These are phyloP conservation scores for Mortierella sp. DNA, from an alignment of 371 early-diverging fungal genomes.

Conservation along the genomic window DNA sequence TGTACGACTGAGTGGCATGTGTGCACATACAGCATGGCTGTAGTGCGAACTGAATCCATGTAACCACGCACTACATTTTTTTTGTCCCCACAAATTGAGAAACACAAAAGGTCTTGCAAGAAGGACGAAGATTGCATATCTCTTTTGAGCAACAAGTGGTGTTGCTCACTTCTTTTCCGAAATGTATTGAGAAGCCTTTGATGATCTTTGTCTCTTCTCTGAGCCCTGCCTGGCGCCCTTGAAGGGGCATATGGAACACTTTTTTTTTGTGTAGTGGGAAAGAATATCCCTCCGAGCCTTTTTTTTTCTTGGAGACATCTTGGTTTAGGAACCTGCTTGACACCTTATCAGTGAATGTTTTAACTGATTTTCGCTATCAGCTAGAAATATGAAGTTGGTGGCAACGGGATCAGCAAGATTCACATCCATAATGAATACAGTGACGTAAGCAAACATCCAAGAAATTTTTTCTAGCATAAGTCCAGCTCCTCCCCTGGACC, in stretches of 20 bases:
- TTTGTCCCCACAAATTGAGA: neutral
- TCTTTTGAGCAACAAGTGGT: neutral
- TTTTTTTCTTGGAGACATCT: too few relatives aligned
- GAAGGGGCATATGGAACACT: neutral
- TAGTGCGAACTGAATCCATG: too few relatives aligned
- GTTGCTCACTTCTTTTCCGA: neutral
- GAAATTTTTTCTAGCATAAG: slow-evolving; percentile 7
- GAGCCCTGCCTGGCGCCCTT: neutral
- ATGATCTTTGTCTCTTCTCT: neutral
- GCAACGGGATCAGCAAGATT: neutral
- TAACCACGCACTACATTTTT: too few relatives aligned
- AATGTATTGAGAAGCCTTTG: neutral
- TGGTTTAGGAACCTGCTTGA: too few relatives aligned
- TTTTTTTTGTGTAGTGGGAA: too few relatives aligned
- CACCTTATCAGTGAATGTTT: too few relatives aligned
- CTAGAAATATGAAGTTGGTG: too few relatives aligned
- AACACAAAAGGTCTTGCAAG: neutral
- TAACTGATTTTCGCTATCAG: too few relatives aligned
- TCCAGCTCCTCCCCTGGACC: slow-evolving; percentile 4
- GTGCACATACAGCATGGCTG: too few relatives aligned
- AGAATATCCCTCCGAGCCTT: too few relatives aligned
- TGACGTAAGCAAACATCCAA: neutral
- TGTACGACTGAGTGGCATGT: too few relatives aligned
- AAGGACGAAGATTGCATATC: neutral
- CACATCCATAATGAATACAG: neutral